Evolutionary conservation across 805 yeast species (phyloP).

Genomic region (Teunomyces lycoperdinae): DNA sequence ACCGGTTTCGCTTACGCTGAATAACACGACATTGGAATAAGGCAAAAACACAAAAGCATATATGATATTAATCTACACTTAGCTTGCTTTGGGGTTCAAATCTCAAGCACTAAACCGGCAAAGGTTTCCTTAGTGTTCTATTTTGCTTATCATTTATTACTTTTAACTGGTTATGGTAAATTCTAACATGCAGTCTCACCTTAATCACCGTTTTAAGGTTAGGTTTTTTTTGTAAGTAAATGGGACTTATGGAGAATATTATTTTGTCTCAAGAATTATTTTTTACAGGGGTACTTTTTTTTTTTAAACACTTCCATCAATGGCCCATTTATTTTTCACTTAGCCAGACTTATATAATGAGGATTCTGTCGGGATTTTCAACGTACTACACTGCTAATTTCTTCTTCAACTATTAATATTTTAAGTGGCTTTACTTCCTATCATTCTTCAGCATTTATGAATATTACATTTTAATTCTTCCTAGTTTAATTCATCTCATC

Average conservation of each 20-base stretch:
- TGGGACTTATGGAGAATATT: background rate
- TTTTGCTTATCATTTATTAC: too few relatives aligned
- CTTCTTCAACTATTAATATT: background rate
- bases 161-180: too few relatives aligned
- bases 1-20: background rate
- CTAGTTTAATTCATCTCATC: background rate
- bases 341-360: background rate
- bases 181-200: background rate
- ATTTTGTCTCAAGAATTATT: background rate
- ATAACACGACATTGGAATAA: background rate
- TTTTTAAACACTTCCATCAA: background rate
- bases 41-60: background rate
- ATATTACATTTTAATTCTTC: background rate
- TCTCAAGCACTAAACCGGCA: background rate
- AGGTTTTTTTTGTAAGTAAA: background rate
- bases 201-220: background rate
- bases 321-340: slow-evolving; percentile 2
- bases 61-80: background rate
- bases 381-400: background rate
- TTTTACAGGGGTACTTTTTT: background rate
- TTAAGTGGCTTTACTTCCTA: background rate
- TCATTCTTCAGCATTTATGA: background rate
- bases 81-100: background rate
- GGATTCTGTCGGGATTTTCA: background rate
- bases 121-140: too few relatives aligned